Percentiles rank a stretch among this genome's conserved stretches.
phyloP scores from a whole-genome alignment of 2,329 filamentous ascomycete species.

The Colletotrichum abscissum region DNA sequence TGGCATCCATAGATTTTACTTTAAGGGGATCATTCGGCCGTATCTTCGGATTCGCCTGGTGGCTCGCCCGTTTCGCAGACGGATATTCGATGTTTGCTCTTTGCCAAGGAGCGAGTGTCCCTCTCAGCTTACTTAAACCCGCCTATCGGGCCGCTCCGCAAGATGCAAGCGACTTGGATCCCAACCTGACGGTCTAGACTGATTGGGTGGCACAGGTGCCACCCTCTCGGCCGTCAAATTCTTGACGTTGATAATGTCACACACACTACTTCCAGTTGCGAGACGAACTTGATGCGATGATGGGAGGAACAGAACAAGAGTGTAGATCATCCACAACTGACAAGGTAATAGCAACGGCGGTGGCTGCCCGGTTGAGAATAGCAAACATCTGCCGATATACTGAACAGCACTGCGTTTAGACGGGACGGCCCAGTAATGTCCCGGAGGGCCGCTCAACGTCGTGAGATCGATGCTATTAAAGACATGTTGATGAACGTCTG shows the following conservation, averaged over 20 bases:
- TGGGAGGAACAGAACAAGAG: background rate
- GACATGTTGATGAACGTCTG: background rate
- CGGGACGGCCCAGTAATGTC: background rate
- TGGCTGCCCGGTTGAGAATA: background rate
- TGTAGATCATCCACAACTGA: background rate
- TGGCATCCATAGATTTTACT: background rate
- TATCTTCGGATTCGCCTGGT: background rate
- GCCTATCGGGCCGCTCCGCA: slow-evolving; percentile 31
- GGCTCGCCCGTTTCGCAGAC: background rate
- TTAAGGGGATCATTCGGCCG: background rate
- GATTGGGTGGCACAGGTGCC: slow-evolving; percentile 6
- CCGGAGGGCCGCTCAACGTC: background rate
- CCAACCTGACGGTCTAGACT: background rate
- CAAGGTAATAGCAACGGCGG: background rate
- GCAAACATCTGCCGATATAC: background rate
- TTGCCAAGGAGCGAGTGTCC: slow-evolving; percentile 7
- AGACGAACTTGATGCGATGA: background rate
- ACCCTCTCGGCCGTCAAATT: background rate
- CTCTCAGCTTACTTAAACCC: slow-evolving; percentile 14
- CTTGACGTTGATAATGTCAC: slow-evolving; percentile 18
- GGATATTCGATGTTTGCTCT: slow-evolving; percentile 17
- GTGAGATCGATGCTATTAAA: background rate
- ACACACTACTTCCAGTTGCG: background rate
- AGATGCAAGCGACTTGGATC: slow-evolving; percentile 13
- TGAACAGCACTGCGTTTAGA: background rate